These are phyloP conservation scores for Ammopiptanthus mongolicus DNA, from an alignment of 306 rosid genomes.

Conservation along the genomic window DNA sequence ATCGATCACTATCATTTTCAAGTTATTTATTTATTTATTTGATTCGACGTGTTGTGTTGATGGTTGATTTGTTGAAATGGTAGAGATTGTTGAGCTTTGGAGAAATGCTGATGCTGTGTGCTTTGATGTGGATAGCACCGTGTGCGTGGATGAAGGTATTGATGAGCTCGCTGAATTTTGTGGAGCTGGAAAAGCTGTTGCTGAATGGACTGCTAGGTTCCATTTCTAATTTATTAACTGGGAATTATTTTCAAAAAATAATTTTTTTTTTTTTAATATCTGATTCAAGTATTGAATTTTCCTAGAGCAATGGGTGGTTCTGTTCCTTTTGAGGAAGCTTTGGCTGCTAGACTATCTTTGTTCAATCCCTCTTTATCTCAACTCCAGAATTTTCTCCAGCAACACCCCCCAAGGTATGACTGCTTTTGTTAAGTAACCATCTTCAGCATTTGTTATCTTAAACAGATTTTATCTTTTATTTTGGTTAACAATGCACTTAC, in stretches of 20 bases:
- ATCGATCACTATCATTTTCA: not conserved
- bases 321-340: slow-evolving; percentile 92
- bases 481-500: not conserved
- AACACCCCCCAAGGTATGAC: slow-evolving; percentile 71
- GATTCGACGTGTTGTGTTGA: not conserved
- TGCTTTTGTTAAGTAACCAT: not conserved
- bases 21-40: not conserved
- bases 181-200: slow-evolving; percentile 95
- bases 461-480: not conserved
- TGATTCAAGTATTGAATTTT: slow-evolving; percentile 26
- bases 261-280: not conserved
- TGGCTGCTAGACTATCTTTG: slow-evolving; percentile 84
- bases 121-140: slow-evolving; percentile 60
- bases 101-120: slow-evolving; percentile 53
- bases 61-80: not conserved
- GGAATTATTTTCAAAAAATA: not conserved
- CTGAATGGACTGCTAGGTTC: slow-evolving; percentile 95
- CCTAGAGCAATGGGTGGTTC: slow-evolving; percentile 95
- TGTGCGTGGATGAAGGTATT: slow-evolving; percentile 87
- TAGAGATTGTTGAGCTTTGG: slow-evolving; percentile 59
- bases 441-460: not conserved
- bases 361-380: slow-evolving; percentile 81
- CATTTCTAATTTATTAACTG: not conserved
- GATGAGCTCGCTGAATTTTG: slow-evolving; percentile 92
- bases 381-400: slow-evolving; percentile 71